Conservation (phyloP, 1,284 basidiomycete species). For the Lignosus rhinocerotis region DNA sequence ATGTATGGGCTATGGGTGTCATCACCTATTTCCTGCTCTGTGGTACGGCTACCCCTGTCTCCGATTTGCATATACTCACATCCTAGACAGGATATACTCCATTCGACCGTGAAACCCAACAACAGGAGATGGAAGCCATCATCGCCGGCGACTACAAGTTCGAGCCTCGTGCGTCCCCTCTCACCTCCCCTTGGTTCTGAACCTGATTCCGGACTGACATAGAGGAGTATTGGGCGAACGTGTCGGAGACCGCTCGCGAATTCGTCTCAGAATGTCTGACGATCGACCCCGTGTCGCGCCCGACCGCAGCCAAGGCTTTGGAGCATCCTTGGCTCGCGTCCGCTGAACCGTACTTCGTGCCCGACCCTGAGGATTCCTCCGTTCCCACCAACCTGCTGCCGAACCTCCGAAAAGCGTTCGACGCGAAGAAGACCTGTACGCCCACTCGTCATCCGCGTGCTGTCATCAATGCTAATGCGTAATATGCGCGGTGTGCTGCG, state of each 20-base stretch:
- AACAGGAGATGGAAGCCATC: conserved; percentile 92
- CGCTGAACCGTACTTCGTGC: conserved; percentile 68
- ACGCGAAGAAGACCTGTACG: conserved; percentile 85
- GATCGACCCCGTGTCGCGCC: conserved; percentile 74
- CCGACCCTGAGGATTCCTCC: conserved; percentile 53
- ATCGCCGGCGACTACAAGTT: conserved; percentile 90
- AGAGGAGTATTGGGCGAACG: conserved; percentile 85
- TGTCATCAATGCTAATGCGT: not conserved
- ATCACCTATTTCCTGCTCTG: conserved; percentile 95
- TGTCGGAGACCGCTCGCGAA: conserved; percentile 77
- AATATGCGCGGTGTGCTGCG: conserved; percentile 1
- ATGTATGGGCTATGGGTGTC: conserved; percentile 97
- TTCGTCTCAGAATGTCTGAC: conserved; percentile 86
- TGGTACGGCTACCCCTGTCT: conserved; percentile 34
- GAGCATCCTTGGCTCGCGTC: conserved; percentile 81
- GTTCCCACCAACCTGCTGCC: conserved; percentile 85
- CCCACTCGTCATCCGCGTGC: conserved; percentile 16
- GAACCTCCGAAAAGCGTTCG: conserved; percentile 85
- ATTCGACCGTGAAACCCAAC: conserved; percentile 88
- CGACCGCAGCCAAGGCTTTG: conserved; percentile 74
- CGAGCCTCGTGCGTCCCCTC: conserved; percentile 58
- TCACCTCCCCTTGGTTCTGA: not conserved
- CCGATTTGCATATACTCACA: not conserved
- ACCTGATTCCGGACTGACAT: not conserved
- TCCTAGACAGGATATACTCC: conserved; percentile 73